Conservation (phyloP, 192 early-diverging fungal species). For the Rhizophagus sp. region DNA sequence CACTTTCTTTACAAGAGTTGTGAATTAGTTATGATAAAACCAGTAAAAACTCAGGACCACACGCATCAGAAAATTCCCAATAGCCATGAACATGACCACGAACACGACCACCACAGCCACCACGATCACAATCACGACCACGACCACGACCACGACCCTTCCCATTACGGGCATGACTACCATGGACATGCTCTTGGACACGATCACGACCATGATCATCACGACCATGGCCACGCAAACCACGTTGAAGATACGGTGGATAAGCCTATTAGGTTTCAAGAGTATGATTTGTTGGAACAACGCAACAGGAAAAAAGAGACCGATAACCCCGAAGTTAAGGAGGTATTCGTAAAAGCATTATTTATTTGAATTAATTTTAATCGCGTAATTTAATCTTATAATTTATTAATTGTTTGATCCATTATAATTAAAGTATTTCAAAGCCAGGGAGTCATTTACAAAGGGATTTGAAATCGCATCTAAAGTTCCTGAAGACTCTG, state of each 20-base stretch:
- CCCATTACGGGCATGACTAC: neutral
- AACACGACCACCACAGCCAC: constrained; percentile 3
- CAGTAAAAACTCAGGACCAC: neutral
- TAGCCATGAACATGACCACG: neutral
- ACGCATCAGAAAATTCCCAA: neutral
- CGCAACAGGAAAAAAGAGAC: constrained; percentile 21
- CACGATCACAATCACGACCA: constrained; percentile 23
- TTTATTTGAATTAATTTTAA: neutral
- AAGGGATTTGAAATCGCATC: constrained; percentile 53
- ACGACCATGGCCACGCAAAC: neutral
- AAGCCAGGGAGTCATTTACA: constrained; percentile 54
- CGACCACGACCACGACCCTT: constrained; percentile 1
- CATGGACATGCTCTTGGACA: neutral
- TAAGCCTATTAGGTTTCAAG: neutral
- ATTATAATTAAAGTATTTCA: constrained; percentile 41
- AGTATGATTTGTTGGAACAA: constrained; percentile 27
- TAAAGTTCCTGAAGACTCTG: constrained; percentile 50
- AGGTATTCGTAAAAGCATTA: constrained; percentile 1
- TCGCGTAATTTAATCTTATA: neutral
- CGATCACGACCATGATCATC: neutral
- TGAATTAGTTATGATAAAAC: neutral
- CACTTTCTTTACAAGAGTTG: neutral
- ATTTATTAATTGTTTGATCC: neutral
- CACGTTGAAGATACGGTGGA: neutral
- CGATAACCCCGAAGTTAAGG: constrained; percentile 20